Evolutionary conservation across 140 eudicot species (phyloP), one percentile per base, ranked within the genome.

Genomic region (Anethum foeniculum): DNA sequence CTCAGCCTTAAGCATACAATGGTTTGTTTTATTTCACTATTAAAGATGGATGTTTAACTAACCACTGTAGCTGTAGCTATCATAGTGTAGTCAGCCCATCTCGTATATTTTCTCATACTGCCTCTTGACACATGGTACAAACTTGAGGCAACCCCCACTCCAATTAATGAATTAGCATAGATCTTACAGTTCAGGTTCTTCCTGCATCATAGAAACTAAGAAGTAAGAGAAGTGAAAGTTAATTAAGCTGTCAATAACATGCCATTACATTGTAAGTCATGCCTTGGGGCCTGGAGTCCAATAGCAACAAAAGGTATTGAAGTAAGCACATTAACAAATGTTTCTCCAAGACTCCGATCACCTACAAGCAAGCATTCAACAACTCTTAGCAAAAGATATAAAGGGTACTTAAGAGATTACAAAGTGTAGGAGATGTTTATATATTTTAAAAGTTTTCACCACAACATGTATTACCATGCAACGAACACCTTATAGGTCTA

Each of bases 31-130:
- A 30, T 67, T 68, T 68, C n/a, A 68, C 44, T 14, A 65, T 30
- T 15, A 30, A 1, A 28, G 3, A 65, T 65, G 73, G 30, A 76
- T 23, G 25, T 78, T 28, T 48, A 77, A 91, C 44, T 84, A 80
- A 92, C 99, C 97, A 96, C 93, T 19, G 97, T 89, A 38, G 99
- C 94, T 16, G 96, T 88, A 36, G 99, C 99, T 74, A 96, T 96
- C 99, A 96, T 96, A 9, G 99, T 85, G 83, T 96, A 96, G 81
- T 96, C 99, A 62, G 95, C 97, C 99, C 99, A 96, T 90, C 99
- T 89, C 79, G 90, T 65, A 83, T 91, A 91, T 90, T 86, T 93
- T 86, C 96, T 91, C 80, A 85, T 56, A 85, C 82, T 88, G 19
- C 99, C 99, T 85, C 88, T 89, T 27, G 99, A 96, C 69, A 94